Conservation (phyloP, 2,329 filamentous ascomycete species). For the Byssoonygena ceratinophila region DNA sequence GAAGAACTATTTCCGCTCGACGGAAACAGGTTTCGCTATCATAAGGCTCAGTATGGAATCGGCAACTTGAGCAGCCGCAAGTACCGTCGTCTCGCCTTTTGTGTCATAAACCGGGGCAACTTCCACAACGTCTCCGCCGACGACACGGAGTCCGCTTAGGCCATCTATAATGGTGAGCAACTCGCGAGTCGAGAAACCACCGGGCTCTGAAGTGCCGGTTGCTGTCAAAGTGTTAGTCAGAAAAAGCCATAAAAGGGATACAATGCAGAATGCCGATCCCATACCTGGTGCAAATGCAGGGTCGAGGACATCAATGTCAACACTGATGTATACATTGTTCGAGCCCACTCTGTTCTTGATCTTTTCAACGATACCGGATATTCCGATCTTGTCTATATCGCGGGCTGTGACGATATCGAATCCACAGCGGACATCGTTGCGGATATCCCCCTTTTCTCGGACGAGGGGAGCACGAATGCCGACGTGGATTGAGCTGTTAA, state of each 20-base stretch:
- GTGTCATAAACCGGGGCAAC: constrained; percentile 78
- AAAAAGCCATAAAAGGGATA: background rate
- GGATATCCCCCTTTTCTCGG: constrained; percentile 42
- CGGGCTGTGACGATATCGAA: constrained; percentile 70
- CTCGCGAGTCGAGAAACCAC: constrained; percentile 83
- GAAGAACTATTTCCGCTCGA: background rate
- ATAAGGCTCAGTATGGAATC: constrained; percentile 68
- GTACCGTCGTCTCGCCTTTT: constrained; percentile 64
- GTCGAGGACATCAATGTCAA: constrained; percentile 77
- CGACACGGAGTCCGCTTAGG: constrained; percentile 67
- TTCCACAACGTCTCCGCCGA: constrained; percentile 84
- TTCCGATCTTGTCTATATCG: constrained; percentile 74
- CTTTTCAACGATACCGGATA: constrained; percentile 54
- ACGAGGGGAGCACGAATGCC: constrained; percentile 45
- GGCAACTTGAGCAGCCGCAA: constrained; percentile 72
- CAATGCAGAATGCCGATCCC: background rate
- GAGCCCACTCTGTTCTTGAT: constrained; percentile 66
- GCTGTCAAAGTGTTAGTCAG: constrained; percentile 5
- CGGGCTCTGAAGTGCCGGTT: constrained; percentile 80
- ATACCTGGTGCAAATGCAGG: constrained; percentile 55
- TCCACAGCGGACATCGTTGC: constrained; percentile 56
- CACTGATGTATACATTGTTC: constrained; percentile 66
- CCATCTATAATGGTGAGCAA: constrained; percentile 72
- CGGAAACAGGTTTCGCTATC: constrained; percentile 33
- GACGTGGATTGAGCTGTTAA: constrained; percentile 47